These are phyloP conservation scores for Trifolium fragiferum DNA, from an alignment of 306 rosid genomes.

Conservation along the genomic window DNA sequence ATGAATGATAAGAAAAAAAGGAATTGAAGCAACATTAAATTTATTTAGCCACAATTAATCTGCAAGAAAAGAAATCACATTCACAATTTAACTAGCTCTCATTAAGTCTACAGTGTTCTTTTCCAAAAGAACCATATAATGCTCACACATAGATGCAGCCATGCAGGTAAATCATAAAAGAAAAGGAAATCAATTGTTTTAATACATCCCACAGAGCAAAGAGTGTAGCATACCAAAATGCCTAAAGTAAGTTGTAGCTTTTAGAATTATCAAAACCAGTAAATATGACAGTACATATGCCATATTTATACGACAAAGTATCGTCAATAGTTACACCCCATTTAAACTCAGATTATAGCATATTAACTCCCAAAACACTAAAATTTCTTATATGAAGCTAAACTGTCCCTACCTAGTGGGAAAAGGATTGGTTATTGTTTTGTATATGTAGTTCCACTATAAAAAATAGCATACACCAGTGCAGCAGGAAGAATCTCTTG, in stretches of 20 bases:
- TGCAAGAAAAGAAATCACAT: slow-evolving; percentile 34
- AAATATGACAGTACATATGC: background rate
- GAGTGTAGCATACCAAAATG: slow-evolving; percentile 2
- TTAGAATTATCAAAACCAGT: slow-evolving; percentile 35
- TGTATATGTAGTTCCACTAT: slow-evolving; percentile 1
- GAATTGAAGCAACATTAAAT: slow-evolving; percentile 33
- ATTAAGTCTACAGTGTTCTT: background rate
- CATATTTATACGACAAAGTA: slow-evolving; percentile 20
- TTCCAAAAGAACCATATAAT: background rate
- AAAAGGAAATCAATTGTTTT: background rate
- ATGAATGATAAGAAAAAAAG: slow-evolving; percentile 13
- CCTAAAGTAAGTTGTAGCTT: slow-evolving; percentile 26
- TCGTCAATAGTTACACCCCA: background rate
- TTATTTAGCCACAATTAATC: slow-evolving; percentile 18
- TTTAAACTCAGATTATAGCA: slow-evolving; percentile 9
- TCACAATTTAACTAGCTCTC: background rate
- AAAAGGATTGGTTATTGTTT: background rate
- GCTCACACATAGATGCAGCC: background rate
- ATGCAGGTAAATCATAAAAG: background rate
- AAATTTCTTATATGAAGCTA: background rate
- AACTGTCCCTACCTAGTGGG: background rate
- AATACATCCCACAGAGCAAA: background rate
- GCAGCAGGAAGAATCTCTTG: slow-evolving; percentile 5
- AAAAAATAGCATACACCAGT: background rate
- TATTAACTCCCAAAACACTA: slow-evolving; percentile 9